These are phyloP conservation scores for Dryadomyces quercus-mongolicae DNA, from an alignment of 2,329 filamentous ascomycete genomes.

Conservation along the genomic window DNA sequence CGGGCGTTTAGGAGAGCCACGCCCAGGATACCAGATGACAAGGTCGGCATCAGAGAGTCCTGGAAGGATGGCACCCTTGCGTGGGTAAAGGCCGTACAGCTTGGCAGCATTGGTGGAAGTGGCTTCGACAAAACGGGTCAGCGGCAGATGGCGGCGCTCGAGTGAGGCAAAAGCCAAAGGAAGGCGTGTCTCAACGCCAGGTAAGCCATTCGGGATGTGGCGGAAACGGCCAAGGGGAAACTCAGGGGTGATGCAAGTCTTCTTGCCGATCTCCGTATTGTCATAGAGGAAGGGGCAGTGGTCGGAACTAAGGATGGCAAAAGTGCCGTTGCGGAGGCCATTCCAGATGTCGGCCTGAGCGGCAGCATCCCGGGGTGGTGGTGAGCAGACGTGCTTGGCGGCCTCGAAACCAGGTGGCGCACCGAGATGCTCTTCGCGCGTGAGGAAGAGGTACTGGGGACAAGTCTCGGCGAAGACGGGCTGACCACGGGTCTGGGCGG, in stretches of 20 bases:
- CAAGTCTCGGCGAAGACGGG: slow-evolving; percentile 46
- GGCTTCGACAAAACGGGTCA: slow-evolving; percentile 40
- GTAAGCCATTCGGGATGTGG: slow-evolving; percentile 45
- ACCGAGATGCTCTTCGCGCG: slow-evolving; percentile 24
- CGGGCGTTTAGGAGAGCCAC: slow-evolving; percentile 9
- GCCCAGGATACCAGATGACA: slow-evolving; percentile 41
- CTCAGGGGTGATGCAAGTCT: slow-evolving; percentile 13
- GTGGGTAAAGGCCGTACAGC: slow-evolving; percentile 41
- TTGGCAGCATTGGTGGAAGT: slow-evolving; percentile 43
- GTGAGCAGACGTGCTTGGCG: slow-evolving; percentile 42
- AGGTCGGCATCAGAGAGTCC: slow-evolving; percentile 43
- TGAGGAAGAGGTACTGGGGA: slow-evolving; percentile 46
- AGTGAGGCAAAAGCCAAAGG: slow-evolving; percentile 29
- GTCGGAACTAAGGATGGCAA: slow-evolving; percentile 37
- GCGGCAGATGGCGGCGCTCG: slow-evolving; percentile 10
- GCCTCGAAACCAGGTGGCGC: slow-evolving; percentile 28
- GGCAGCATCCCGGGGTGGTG: slow-evolving; percentile 32
- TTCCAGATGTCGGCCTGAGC: slow-evolving; percentile 40
- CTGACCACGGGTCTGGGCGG: slow-evolving; percentile 35
- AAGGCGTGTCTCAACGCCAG: slow-evolving; percentile 45
- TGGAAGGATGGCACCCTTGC: slow-evolving; percentile 36
- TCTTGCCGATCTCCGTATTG: slow-evolving; percentile 22
- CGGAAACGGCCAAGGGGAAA: slow-evolving; percentile 31
- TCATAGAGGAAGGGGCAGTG: slow-evolving; percentile 38
- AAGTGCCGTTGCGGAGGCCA: slow-evolving; percentile 39